Evolutionary conservation across 2,329 filamentous ascomycete species (phyloP), one percentile per base, ranked within the genome.

Genomic region (Cladosporium velox): DNA sequence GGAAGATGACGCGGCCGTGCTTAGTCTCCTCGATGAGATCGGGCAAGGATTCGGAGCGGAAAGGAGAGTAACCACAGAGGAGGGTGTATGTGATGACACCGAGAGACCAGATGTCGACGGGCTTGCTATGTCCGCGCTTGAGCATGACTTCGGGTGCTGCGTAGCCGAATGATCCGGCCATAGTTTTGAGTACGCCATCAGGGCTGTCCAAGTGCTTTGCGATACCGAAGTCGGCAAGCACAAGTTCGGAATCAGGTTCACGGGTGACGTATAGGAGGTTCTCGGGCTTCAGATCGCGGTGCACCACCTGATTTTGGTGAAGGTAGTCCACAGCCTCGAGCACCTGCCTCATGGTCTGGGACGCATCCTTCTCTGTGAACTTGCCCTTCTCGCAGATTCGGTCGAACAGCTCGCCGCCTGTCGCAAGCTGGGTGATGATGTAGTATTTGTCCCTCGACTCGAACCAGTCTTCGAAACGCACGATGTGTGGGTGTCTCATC

Each of bases 371-470:
- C 79, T 99, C 95, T 15, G 95, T 99, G 81, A 98, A 99, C 78
- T 92, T 96, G 73, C 95, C 96, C 80, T 96, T 91, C 76, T 98
- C 93, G 82, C 95, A 99, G 74, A 99, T 99, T 65, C 96, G 90
- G 76, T 99, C 95, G 79, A 99, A 99, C 69, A 99, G 83, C 82
- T 99, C 95, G 78, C 95, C 95, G 71, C 95, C 95, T 0, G 92
- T 97, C 51, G 95, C 95, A 65, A 99, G 85, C 80, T 99, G 91
- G 35, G 95, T 99, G 73, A 99, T 93, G 72, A 99, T 98, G 79
- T 99, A 99, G 83, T 97, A 99, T 84, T 99, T 99, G 84, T 99
- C 95, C 82, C 93, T 91, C 65, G 94, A 98, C 82, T 99, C 95
- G 77, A 99, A 99, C 94, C 95, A 99, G 79, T 99, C 95, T 72